phyloP scores from a whole-genome alignment of 805 yeast genomes.

The Saccharomycopsis synnaedendra region DNA sequence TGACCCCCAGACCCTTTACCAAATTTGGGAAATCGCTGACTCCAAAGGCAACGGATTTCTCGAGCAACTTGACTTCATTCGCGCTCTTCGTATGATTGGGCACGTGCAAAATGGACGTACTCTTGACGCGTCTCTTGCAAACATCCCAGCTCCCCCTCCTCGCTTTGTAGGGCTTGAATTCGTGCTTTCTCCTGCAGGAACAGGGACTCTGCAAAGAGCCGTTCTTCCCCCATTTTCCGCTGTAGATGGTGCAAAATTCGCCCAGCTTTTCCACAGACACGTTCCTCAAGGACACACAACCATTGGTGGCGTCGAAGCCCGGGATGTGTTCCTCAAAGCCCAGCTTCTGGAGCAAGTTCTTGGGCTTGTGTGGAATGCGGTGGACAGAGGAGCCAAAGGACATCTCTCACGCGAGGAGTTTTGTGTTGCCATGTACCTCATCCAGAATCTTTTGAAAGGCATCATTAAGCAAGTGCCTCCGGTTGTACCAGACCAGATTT shows the following conservation, averaged over 20 bases:
- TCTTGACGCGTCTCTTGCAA: constrained; percentile 41
- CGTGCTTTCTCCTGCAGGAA: constrained; percentile 11
- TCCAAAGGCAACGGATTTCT: constrained; percentile 77
- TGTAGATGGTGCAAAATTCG: constrained; percentile 50
- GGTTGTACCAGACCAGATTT: constrained; percentile 30
- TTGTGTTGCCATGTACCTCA: constrained; percentile 88
- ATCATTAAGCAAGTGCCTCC: constrained; percentile 47
- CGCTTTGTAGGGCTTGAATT: constrained; percentile 11
- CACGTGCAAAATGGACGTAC: constrained; percentile 67
- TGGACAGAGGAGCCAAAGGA: constrained; percentile 69
- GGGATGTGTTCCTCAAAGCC: constrained; percentile 81
- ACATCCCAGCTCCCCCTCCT: constrained; percentile 53
- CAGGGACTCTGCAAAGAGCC: constrained; percentile 6
- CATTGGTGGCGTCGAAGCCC: constrained; percentile 73
- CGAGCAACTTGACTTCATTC: constrained; percentile 67
- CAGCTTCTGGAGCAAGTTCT: constrained; percentile 64
- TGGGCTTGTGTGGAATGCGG: constrained; percentile 83
- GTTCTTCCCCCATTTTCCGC: constrained; percentile 28
- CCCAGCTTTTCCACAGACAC: constrained; percentile 64
- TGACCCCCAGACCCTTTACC: constrained; percentile 67
- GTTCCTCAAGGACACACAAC: constrained; percentile 25
- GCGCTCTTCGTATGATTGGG: constrained; percentile 83
- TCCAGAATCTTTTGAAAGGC: constrained; percentile 69
- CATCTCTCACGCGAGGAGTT: constrained; percentile 64
- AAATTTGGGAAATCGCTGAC: constrained; percentile 94